Base-by-base conservation (phyloP, 192 early-diverging fungal species). In the Phycomyces blakesleeanus region DNA sequence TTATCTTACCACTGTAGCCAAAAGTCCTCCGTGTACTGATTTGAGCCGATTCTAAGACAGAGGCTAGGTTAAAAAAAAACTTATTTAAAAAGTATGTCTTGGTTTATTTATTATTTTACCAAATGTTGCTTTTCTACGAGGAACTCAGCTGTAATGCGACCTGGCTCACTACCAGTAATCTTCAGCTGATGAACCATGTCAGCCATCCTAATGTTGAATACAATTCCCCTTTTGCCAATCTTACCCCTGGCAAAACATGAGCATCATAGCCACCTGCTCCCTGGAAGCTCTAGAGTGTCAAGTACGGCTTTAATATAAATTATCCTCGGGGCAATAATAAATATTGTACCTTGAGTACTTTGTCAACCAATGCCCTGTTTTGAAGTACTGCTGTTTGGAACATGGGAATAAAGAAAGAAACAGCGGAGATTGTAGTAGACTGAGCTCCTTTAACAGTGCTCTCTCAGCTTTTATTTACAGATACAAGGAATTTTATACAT, bases 11-110 rank as follows among this genome's bases (percentile, higher is more conserved):
- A 80, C 67, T 1, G 83, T 78, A 24, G 78, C 74, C 7, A 78
- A 51, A 7, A 84, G 16, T 0, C 83, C 83, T 49, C 83, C 83
- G 68, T 84, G 83, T 5, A 76, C 66, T 25, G 68, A 62, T 22
- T 68, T 54, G 1, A 77, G 58, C 16, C 76, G 69, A 59, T 84
- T 84, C 83, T 84, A 59, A 57, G 53, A 5, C 21, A 55, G 1
- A 20, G 29, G 14, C 10, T 25, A 59, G n/a, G n/a, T n/a, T n/a
- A n/a, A n/a, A n/a, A 51, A 41, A 37, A 15, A 42, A 15, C 14
- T 20, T 18, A 52, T 9, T 53, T 7, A 12, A n/a, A n/a, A n/a
- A n/a, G n/a, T n/a, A n/a, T n/a, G n/a, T n/a, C n/a, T n/a, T n/a
- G 26, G 20, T 57, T 54, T 29, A 5, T 59, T 42, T 22, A 14